Base-by-base conservation (phyloP, 2,329 filamentous ascomycete species). In the Ophiobolus disseminans region DNA sequence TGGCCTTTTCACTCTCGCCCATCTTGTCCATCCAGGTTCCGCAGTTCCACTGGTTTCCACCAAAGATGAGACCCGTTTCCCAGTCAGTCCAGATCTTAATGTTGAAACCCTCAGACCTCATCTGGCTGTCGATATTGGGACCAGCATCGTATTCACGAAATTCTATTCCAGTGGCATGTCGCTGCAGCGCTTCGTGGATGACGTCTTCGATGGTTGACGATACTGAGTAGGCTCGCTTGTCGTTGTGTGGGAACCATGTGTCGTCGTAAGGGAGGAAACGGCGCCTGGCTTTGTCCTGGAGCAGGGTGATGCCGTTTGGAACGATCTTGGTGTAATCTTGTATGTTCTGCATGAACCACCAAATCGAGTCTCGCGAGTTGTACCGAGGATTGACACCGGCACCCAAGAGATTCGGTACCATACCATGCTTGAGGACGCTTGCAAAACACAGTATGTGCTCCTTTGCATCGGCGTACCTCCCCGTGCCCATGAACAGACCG, bases 21-120 rank as follows among this genome's bases (percentile, higher is more conserved):
- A 99, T 99, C 82, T 99, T 99, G 80, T 99, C 94, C 91, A 97
- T 97, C 94, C 94, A 99, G 1, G 94, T 99, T 42, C 94, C 94
- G 64, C 95, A 99, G 74, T 99, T 99, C 75, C 78, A 82, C 68
- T 97, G 92, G 66, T 90, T 97, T 25, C 95, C 94, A 46, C 95
- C 94, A 66, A 95, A 96, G 48, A 99, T 87, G 55, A 99, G 83
- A 17, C 94, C 95, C 4, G 86, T 94, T 23, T 83, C 78, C 93
- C 93, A 97, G 70, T 99, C 93, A 9, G 96, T 90, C 50, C 89
- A 84, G 60, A 97, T 88, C 50, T 94, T 86, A 57, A 96, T 90
- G 66, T 97, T 86, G 79, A 99, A 99, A 0, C 94, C 94, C 65
- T 91, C 87, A 3, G 90, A 82, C 56, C 84, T 89, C 94, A 99